These are phyloP conservation scores for Nigrospora oryzae DNA, from an alignment of 2,329 filamentous ascomycete genomes.

Conservation along the genomic window DNA sequence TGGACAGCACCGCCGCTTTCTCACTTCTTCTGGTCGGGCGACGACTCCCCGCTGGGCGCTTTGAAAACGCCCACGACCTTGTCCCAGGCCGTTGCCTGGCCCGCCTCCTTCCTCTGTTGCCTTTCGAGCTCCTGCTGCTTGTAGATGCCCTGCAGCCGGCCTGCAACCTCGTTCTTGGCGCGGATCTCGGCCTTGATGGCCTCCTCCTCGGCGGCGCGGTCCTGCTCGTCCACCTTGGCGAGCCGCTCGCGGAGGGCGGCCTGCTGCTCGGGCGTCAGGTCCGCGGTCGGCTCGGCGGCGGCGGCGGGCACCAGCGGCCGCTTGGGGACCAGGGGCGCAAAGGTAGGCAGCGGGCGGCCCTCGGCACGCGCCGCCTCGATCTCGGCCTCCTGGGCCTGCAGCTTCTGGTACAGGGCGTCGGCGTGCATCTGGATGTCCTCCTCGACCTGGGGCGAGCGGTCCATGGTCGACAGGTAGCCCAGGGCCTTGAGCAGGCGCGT, in stretches of 20 bases:
- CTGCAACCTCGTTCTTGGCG: slow-evolving; percentile 51
- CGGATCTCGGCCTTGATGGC: slow-evolving; percentile 55
- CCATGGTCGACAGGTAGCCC: slow-evolving; percentile 68
- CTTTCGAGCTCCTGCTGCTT: slow-evolving; percentile 46
- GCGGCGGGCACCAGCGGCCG: slow-evolving; percentile 11
- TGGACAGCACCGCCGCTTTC: too few relatives aligned
- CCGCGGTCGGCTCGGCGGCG: slow-evolving; percentile 10
- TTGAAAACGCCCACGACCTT: slow-evolving; percentile 18
- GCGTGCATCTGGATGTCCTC: slow-evolving; percentile 95
- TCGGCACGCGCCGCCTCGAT: slow-evolving; percentile 62
- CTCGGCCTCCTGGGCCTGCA: slow-evolving; percentile 72
- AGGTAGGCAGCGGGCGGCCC: slow-evolving; percentile 48
- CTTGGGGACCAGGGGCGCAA: slow-evolving; percentile 45
- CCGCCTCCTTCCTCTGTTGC: slow-evolving; percentile 47
- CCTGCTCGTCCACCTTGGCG: slow-evolving; percentile 47
- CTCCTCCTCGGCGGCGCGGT: slow-evolving; percentile 54
- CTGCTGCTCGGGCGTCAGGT: slow-evolving; percentile 38
- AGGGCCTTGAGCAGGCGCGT: slow-evolving; percentile 82
- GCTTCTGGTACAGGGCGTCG: slow-evolving; percentile 79
- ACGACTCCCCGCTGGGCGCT: too few relatives aligned
- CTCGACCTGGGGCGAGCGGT: slow-evolving; percentile 59
- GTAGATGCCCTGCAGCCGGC: slow-evolving; percentile 45
- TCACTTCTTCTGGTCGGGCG: too few relatives aligned
- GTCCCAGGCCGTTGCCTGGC: slow-evolving; percentile 36
- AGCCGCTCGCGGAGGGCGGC: slow-evolving; percentile 45